Base-by-base conservation (phyloP, 164 flowering plant species). In the Vitis rupestris region DNA sequence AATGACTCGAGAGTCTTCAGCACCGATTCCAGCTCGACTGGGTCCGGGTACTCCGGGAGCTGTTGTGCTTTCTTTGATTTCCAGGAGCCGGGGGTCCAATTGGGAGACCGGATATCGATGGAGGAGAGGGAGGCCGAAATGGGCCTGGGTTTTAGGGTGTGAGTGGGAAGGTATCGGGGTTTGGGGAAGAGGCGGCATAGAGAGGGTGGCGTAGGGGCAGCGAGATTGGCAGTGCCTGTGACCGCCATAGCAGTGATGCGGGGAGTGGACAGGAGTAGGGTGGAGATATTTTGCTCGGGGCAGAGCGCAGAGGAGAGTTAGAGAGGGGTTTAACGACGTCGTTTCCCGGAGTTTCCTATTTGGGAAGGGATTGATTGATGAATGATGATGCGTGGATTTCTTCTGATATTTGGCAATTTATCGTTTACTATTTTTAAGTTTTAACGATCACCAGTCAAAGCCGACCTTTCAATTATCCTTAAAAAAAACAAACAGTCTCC, bases 21-120 rank as follows among this genome's bases (percentile, higher is more conserved):
- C 11, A 80, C 84, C 55, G 75, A 66, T 1, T 74, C 67, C 10
- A 84, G 73, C 29, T 79, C 81, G 1, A 64, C 80, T 14, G 63
- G 67, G 76, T 77, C 70, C 13, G 82, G 77, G 67, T 78, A 78
- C 0, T 66, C 77, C 16, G 80, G 80, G 15, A 74, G 69, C 64
- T 78, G 80, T 1, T 23, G 74, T 10, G 77, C 80, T 31, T 10
- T 16, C 54, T 60, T 70, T 10, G 77, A 51, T 48, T 74, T 78
- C 80, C 80, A 78, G 59, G 69, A 27, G 10, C 62, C 66, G 1
- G 48, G 49, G 10, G 66, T 6, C 85, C 85, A 84, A 9, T 67
- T 23, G n/a, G n/a, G 10, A 47, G 76, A 57, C 31, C 58, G 49
- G 54, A 14, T 4, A 14, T 29, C 3, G 30, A 57, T 14, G 58